These are phyloP conservation scores for Whalleya microplaca DNA, from an alignment of 2,329 filamentous ascomycete species.

Conservation along the genomic window DNA sequence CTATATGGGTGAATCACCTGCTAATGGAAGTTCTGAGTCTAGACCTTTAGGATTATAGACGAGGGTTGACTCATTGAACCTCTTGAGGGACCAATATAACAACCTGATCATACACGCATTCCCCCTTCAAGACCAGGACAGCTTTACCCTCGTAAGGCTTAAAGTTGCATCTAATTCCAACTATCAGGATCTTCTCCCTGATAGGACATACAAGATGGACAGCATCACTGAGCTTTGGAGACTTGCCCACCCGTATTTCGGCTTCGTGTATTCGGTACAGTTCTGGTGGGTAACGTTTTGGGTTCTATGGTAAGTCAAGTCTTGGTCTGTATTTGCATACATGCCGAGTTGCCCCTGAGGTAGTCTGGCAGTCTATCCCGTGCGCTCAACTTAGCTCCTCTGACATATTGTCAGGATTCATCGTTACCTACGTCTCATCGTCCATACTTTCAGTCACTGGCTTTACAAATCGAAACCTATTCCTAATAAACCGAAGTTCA, in stretches of 20 bases:
- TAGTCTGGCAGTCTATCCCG: background rate
- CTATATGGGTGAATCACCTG: constrained; percentile 4
- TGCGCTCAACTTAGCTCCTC: constrained; percentile 6
- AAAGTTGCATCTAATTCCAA: constrained; percentile 6
- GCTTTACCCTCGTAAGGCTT: constrained; percentile 6
- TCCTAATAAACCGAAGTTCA: constrained; percentile 78
- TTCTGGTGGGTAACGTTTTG: constrained; percentile 53
- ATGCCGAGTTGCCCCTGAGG: background rate
- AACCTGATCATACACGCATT: constrained; percentile 14
- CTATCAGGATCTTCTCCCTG: constrained; percentile 1
- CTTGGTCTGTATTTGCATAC: background rate
- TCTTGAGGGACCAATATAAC: constrained; percentile 12
- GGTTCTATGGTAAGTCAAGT: constrained; percentile 50
- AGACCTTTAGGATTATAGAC: constrained; percentile 7
- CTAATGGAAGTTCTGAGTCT: constrained; percentile 17
- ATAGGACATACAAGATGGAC: constrained; percentile 26
- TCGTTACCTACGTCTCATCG: constrained; percentile 82
- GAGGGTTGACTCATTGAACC: background rate
- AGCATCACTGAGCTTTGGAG: constrained; percentile 19
- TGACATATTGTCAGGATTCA: constrained; percentile 65
- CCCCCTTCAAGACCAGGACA: constrained; percentile 2
- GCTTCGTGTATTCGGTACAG: constrained; percentile 47
- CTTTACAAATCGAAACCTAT: constrained; percentile 83
- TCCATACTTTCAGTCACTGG: constrained; percentile 87
- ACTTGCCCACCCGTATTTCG: constrained; percentile 30